Evolutionary conservation across 1,284 basidiomycete genomes (phyloP), one percentile per base, ranked within the genome.

Genomic region (Ustilago lituana): DNA sequence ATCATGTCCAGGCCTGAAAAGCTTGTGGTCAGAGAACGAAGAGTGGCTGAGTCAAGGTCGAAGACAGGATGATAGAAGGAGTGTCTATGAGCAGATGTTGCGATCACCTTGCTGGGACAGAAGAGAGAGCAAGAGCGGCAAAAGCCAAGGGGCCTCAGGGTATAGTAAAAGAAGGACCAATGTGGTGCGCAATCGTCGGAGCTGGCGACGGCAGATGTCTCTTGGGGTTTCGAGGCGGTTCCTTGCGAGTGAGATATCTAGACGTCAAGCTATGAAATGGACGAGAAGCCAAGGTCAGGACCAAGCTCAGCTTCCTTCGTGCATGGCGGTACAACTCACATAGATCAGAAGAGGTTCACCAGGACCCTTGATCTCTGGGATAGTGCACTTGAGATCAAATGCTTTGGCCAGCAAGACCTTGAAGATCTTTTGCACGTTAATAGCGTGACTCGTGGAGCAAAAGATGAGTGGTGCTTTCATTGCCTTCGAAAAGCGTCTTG

Each of bases 391-490:
- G 12, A 78, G 44, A 35, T 77, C 76, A 27, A 78, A 78, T 2
- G 74, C 74, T 38, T 75, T 75, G 12, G 73, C 72, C 23, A 75
- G 45, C 17, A 73, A 36, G 76, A 98, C 98, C 87, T 98, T 96
- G 86, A 79, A 79, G 44, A 78, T 78, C 60, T 76, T 83, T 49
- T 98, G 95, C 50, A 98, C 94, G 83, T 98, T 98, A 85, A 98
- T 96, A 60, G 93, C 93, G 73, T 94, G 93, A 35, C 92, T 92
- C 36, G 95, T 98, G 39, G 94, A 97, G 84, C 94, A 98, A 84
- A 98, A 98, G 83, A 98, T 95, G 76, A 98, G 85, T 9, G 94
- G 95, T 9, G 95, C 94, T 80, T 96, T 94, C 95, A 98, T 98
- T 43, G 95, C 95, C 82, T 93, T 90, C 53, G 93, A 92, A 84